phyloP scores from a whole-genome alignment of 2,329 filamentous ascomycete genomes.

The Emergomyces africanus region DNA sequence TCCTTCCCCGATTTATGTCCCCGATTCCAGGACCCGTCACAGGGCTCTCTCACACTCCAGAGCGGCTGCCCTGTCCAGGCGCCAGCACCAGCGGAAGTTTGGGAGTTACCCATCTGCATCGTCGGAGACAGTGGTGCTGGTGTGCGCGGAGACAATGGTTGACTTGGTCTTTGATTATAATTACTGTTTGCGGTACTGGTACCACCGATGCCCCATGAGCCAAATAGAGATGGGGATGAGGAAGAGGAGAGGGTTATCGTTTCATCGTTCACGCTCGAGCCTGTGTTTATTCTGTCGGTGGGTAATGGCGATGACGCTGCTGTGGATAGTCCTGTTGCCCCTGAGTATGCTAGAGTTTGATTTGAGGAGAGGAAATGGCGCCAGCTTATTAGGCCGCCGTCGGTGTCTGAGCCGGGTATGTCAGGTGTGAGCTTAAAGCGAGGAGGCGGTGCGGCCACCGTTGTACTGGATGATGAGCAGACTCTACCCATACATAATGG shows the following conservation, averaged over 20 bases:
- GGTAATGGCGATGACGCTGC: conserved; percentile 18
- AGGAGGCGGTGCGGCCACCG: conserved; percentile 15
- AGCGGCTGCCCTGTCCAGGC: conserved; percentile 13
- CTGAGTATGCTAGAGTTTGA: conserved; percentile 26
- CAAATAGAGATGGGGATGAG: conserved; percentile 9
- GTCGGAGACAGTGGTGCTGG: conserved; percentile 9
- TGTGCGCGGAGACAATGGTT: conserved; percentile 6
- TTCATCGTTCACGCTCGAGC: conserved; percentile 7
- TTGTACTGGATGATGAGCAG: conserved; percentile 2
- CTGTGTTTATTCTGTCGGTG: conserved; percentile 5
- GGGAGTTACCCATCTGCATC: conserved; percentile 1
- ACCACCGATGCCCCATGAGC: conserved; percentile 5
- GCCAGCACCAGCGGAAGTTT: background rate
- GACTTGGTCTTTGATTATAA: conserved; percentile 1
- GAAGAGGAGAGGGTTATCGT: background rate
- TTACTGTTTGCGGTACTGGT: conserved; percentile 2
- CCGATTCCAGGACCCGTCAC: conserved; percentile 33
- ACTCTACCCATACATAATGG: conserved; percentile 31
- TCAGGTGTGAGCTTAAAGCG: conserved; percentile 31
- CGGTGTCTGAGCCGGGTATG: conserved; percentile 28
- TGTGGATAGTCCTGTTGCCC: conserved; percentile 16
- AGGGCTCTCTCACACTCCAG: conserved; percentile 29
- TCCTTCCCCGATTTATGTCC: conserved; percentile 25
- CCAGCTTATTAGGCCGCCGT: conserved; percentile 34
- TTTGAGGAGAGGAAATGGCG: conserved; percentile 31